Evolutionary conservation across 1,139 yeast genomes (phyloP).

Genomic region (Yamadazyma atlantica): DNA sequence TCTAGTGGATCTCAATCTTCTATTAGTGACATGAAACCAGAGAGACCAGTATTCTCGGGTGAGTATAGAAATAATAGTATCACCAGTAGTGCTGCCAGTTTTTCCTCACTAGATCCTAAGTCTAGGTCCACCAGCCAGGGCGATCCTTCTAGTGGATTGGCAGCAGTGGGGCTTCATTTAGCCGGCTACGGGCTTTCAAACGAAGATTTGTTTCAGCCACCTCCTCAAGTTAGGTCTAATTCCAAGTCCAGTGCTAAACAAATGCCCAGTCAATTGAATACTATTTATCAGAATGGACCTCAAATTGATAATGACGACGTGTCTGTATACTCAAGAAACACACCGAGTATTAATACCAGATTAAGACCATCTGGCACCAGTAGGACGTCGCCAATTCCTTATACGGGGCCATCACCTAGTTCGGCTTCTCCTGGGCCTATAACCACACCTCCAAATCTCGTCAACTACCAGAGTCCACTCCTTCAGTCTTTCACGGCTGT

Average conservation of each 20-base stretch:
- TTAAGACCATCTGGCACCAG: not conserved
- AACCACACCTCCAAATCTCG: not conserved
- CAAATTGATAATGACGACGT: conserved; percentile 5
- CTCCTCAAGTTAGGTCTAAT: conserved; percentile 6
- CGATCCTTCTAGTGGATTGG: conserved; percentile 8
- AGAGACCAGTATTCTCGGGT: conserved; percentile 4
- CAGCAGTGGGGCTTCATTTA: conserved; percentile 13
- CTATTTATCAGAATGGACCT: conserved; percentile 13
- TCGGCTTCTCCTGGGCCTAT: not conserved
- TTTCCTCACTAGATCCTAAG: conserved; percentile 29
- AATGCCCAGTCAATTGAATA: conserved; percentile 5
- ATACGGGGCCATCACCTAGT: not conserved
- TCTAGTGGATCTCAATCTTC: conserved; percentile 19
- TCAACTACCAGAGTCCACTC: conserved; percentile 14
- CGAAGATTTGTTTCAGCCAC: conserved; percentile 29
- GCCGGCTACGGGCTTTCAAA: conserved; percentile 24
- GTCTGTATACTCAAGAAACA: not conserved
- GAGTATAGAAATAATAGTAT: conserved; percentile 13
- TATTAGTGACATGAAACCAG: conserved; percentile 4
- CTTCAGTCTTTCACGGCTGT: conserved; percentile 36
- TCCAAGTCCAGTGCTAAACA: conserved; percentile 5
- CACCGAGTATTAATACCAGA: not conserved
- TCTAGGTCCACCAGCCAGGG: conserved; percentile 13
- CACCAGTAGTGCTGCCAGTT: conserved; percentile 19
- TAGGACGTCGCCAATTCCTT: not conserved